Conservation (phyloP, 192 early-diverging fungal species). For the Geranomyces michiganensis region DNA sequence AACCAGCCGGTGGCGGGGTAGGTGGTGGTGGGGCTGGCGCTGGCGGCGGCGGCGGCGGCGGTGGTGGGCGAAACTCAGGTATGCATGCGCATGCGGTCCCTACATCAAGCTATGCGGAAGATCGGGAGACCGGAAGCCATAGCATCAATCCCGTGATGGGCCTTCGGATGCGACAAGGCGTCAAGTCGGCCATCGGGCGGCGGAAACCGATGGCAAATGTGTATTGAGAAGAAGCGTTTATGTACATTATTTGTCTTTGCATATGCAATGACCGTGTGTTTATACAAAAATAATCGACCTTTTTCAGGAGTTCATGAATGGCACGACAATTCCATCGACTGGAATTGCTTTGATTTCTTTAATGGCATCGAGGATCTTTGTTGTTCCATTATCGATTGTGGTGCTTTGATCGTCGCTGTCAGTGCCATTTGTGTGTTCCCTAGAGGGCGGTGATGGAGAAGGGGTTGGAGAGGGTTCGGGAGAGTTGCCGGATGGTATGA, state of each 20-base stretch:
- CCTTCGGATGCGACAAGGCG: constrained; percentile 20
- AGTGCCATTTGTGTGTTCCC: not conserved
- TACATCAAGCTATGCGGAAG: not conserved
- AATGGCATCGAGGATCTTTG: not conserved
- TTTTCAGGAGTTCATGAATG: constrained; percentile 6
- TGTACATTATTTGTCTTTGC: too few relatives aligned
- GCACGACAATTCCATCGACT: constrained; percentile 27
- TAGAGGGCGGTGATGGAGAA: not conserved
- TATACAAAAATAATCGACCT: too few relatives aligned
- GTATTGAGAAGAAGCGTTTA: constrained; percentile 1
- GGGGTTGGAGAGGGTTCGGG: constrained; percentile 4
- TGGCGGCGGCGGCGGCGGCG: too few relatives aligned
- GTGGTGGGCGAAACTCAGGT: too few relatives aligned
- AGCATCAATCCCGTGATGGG: constrained; percentile 25
- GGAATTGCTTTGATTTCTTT: constrained; percentile 17
- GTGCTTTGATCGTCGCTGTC: constrained; percentile 1
- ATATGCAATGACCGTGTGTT: too few relatives aligned
- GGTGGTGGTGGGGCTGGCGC: too few relatives aligned
- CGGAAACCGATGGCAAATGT: constrained; percentile 15
- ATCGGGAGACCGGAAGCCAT: not conserved
- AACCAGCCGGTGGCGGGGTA: not conserved
- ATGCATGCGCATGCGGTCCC: not conserved
- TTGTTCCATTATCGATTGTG: not conserved
- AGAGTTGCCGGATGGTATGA: not conserved
- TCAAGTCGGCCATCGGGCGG: constrained; percentile 31